Conservation (phyloP, 352 stramenopile species). For the Globisporangium cystogenes region DNA sequence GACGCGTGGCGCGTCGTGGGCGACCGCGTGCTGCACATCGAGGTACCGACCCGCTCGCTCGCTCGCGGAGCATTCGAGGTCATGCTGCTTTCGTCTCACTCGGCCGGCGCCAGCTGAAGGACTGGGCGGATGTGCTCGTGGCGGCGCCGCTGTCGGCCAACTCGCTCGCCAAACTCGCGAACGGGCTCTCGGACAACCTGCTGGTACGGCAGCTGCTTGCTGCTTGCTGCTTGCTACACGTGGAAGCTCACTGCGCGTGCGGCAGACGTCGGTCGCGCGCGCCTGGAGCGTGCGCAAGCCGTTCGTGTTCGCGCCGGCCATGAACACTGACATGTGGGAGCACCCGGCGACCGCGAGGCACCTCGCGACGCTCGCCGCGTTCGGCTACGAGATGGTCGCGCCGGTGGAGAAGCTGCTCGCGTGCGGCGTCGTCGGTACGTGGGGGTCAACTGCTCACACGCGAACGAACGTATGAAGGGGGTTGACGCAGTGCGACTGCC, state of each 20-base stretch:
- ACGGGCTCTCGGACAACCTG: slow-evolving; percentile 95
- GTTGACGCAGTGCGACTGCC: not conserved
- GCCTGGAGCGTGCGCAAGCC: slow-evolving; percentile 94
- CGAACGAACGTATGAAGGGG: no score
- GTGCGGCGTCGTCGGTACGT: slow-evolving; percentile 90
- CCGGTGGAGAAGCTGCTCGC: slow-evolving; percentile 92
- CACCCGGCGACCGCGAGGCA: slow-evolving; percentile 90
- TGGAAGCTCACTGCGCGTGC: no score
- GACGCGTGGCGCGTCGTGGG: slow-evolving; percentile 66
- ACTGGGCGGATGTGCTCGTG: slow-evolving; percentile 93
- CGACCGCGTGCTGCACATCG: slow-evolving; percentile 85
- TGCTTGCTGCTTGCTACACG: not conserved
- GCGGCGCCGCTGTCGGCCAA: slow-evolving; percentile 89
- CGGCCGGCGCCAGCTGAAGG: slow-evolving; percentile 73
- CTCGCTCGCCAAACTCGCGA: slow-evolving; percentile 87
- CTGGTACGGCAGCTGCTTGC: slow-evolving; percentile 39
- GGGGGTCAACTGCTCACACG: no score
- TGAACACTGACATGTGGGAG: slow-evolving; percentile 98
- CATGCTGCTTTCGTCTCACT: no score
- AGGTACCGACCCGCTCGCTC: slow-evolving; percentile 29
- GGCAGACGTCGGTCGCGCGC: slow-evolving; percentile 85
- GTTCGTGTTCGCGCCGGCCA: slow-evolving; percentile 92
- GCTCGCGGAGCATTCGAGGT: no score
- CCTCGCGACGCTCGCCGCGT: slow-evolving; percentile 46
- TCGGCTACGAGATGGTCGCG: slow-evolving; percentile 76